Base-by-base conservation (phyloP, 106 monocot genomes). In the Phalaenopsis equestris region DNA sequence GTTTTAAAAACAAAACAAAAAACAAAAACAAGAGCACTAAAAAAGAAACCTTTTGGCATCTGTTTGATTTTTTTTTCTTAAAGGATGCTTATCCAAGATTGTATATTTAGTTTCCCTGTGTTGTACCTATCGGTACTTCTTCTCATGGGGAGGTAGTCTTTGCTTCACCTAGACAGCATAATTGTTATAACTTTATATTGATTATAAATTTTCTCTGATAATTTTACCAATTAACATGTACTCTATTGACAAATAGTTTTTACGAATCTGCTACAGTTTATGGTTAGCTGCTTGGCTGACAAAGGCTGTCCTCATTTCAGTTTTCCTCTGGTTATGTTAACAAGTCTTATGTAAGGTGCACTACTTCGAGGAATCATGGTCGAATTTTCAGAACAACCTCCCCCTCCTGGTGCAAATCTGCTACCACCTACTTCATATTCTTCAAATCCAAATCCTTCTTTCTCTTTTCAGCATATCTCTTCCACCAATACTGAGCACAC, bases 351-450 rank as follows among this genome's bases (percentile, higher is more conserved):
- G 41, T 2, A 74, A 74, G 43, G 74, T 43, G 43, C 21, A 74
- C 17, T 19, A 17, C 41, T 43, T 18, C 24, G 46, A 24, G 17
- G 61, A 76, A 23, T 70, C 48, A 84, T 81, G 83, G 72, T 58
- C 56, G 72, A 73, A 41, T 83, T 77, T 68, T 67, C 57, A 24
- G 17, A 58, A 77, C 79, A 68, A 18, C 80, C 83, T 6, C 78
- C 82, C 47, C 83, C 81, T 24, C 88, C 85, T 78, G 88, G 85
- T 42, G 75, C 83, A 43, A 52, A 73, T 76, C 42, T 56, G 15
- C 42, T 65, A 42, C 74, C 75, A 47, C 19, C 75, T 80, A 21
- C 81, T 83, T 77, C 81, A 41, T 57, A n/a, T 61, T n/a, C 79
- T 82, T 19, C 81, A 21, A 42, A 76, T 55, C 61, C 64, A 37